Base-by-base conservation (phyloP, 495 filamentous ascomycete genomes). In the Bacidia rubella region DNA sequence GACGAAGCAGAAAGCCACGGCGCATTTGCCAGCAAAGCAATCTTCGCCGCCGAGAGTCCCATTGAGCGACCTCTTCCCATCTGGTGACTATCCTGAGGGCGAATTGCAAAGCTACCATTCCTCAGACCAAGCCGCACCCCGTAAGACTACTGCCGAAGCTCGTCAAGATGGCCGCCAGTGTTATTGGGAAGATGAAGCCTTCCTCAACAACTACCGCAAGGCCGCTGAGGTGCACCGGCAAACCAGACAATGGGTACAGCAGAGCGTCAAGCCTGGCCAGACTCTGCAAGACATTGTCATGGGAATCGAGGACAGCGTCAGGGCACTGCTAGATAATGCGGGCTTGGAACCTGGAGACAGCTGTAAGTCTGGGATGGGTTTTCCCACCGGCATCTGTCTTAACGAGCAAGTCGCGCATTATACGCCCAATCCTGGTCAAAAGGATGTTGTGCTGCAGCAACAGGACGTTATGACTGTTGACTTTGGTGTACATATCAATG, bases 401-500 rank as follows among this genome's bases (percentile, higher is more conserved):
- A 92, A 95, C 69, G 80, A 94, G 63, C 85, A 85, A 57, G 86
- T 85, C 21, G 89, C 89, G 17, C 89, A 95, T 68, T 95, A 83
- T 68, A 90, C 82, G 2, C 89, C 89, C 22, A 95, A 93, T 68
- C 81, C 88, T n/a, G 87, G 88, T 49, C 86, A 85, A 66, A 92
- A 93, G 69, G 82, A 82, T 60, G 71, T 89, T 27, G 47, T 50
- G 9, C 68, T 94, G 53, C 74, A 86, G 61, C 68, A 92, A 49
- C 80, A 80, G 45, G 87, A 95, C 67, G 87, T 95, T 26, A 82
- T 95, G 83, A 94, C 89, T 65, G 84, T 95, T 41, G 89, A 95
- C 65, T 87, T 94, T 54, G 89, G 89, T 35, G 86, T 90, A 9
- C 89, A 95, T 57, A 77, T 95, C 60, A 92, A 89, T 62, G 89